Evolutionary conservation across 352 stramenopile genomes (phyloP), one percentile per base, ranked within the genome.

Genomic region (Pythium vanterpoolii): DNA sequence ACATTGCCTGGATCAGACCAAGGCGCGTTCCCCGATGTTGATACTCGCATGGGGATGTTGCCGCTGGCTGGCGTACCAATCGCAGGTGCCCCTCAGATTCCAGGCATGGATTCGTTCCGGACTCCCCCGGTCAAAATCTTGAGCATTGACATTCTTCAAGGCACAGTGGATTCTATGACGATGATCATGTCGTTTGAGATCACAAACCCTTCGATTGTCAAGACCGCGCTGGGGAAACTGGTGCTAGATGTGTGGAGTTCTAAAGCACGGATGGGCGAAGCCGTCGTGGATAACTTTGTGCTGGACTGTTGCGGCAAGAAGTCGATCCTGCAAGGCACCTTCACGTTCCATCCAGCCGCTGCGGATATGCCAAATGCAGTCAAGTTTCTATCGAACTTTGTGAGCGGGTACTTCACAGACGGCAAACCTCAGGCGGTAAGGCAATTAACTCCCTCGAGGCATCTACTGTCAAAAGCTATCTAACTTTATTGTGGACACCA

Each of bases 311-410:
- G 85, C 40, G 71, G 75, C 9, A 62, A 80, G 48, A 46, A 68
- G 50, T 86, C 79, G 1, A 52, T 87, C 56, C 50, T 94, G 19
- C 58, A 40, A 1, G 85, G 83, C 36, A 73, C 23, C 28, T 94
- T 94, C 28, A 62, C 72, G 21, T 90, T 89, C n/a, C 57, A 76
- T 21, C 85, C 85, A 16, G 50, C 53, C 0, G 27, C 28, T 9
- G 39, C 38, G 2, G 77, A 87, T 36, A 24, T 73, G 14, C 48
- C 43, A 0, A 69, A 55, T 16, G 69, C 79, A 11, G 62, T 75
- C 30, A 73, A 53, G 30, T 94, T 94, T 53, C 64, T 94, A n/a
- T 94, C 85, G 3, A 90, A 91, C 45, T 94, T 94, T 60, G 85
- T 94, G 6, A 84, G 57, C 23, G 85, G 85, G 3, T 93, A 89